These are phyloP conservation scores for Tuber microsphaerosporum DNA, from an alignment of 495 filamentous ascomycete genomes.

Conservation along the genomic window DNA sequence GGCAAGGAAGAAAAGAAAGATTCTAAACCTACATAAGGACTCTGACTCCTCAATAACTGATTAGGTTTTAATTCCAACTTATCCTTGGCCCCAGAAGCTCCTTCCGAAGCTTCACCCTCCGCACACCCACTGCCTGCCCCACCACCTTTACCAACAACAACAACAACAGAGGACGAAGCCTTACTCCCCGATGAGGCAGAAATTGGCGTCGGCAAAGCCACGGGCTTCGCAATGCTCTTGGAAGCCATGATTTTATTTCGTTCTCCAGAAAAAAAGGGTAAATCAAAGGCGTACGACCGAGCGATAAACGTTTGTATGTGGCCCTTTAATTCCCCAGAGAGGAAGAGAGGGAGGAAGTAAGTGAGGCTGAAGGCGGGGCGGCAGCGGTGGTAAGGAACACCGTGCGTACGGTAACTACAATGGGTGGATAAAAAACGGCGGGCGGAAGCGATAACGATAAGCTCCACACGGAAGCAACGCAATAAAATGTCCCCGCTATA, in stretches of 20 bases:
- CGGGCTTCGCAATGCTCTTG: conserved; percentile 18
- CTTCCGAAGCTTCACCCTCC: conserved; percentile 16
- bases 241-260: conserved; percentile 21
- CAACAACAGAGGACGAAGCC: background rate
- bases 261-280: background rate
- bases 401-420: background rate
- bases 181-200: conserved; percentile 18
- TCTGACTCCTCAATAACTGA: conserved; percentile 29
- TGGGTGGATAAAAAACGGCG: background rate
- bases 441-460: conserved; percentile 27
- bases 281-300: background rate
- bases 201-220: conserved; percentile 32
- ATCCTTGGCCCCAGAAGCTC: conserved; percentile 24
- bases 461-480: conserved; percentile 14
- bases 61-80: conserved; percentile 34
- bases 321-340: conserved; percentile 2
- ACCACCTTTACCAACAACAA: conserved; percentile 2
- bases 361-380: conserved; percentile 1
- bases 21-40: conserved; percentile 37
- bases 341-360: conserved; percentile 13
- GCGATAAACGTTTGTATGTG: background rate
- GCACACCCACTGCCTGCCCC: conserved; percentile 9
- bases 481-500: conserved; percentile 4
- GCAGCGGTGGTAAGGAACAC: background rate
- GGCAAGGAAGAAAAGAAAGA: background rate